Evolutionary conservation across 2,329 filamentous ascomycete species (phyloP).

Genomic region (Huntiella bhutanensis): DNA sequence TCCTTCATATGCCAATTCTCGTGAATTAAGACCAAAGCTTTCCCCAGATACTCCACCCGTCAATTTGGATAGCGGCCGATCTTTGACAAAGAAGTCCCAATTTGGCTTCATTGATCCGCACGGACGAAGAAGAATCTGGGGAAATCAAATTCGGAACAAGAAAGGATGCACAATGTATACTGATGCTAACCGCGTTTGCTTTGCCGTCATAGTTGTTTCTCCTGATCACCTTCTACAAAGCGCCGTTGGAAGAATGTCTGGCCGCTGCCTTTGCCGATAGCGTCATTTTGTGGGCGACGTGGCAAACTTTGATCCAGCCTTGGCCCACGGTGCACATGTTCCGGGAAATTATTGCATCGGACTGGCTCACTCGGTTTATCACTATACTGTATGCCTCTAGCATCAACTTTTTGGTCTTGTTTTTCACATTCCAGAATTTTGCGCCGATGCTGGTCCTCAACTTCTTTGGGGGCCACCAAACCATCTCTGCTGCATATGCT

Average conservation of each 20-base stretch:
- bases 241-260: conserved; percentile 33
- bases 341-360: conserved; percentile 48
- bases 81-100: too few species aligned
- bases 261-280: not conserved
- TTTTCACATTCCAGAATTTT: conserved; percentile 47
- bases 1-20: not conserved
- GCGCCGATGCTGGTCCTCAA: conserved; percentile 54
- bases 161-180: not conserved
- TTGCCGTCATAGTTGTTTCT: conserved; percentile 42
- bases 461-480: conserved; percentile 55
- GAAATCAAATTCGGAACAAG: not conserved
- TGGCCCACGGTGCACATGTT: conserved; percentile 33
- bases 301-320: conserved; percentile 22
- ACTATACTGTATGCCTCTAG: conserved; percentile 49
- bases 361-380: conserved; percentile 41
- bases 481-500: conserved; percentile 47
- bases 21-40: not conserved
- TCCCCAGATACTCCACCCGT: not conserved
- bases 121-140: too few species aligned
- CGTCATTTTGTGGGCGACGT: conserved; percentile 23
- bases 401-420: conserved; percentile 59
- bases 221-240: conserved; percentile 59
- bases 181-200: not conserved
- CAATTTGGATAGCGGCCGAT: not conserved
- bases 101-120: too few species aligned